phyloP scores from a whole-genome alignment of 345 rosid species.

The Aquilaria sinensis region DNA sequence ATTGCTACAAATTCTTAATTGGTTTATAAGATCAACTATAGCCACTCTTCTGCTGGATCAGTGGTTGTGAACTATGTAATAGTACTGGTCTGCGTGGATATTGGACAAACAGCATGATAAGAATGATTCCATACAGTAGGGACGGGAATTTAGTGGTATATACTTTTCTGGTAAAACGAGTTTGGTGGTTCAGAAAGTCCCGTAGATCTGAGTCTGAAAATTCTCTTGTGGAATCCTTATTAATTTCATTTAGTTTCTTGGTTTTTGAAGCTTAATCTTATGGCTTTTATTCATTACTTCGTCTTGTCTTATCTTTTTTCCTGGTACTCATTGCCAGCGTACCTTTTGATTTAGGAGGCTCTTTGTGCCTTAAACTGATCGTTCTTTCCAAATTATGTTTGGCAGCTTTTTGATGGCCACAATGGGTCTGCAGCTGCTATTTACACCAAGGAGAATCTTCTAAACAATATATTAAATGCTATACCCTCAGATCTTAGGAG shows the following conservation, averaged over 20 bases:
- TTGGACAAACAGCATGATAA: no score
- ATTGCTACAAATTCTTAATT: not conserved
- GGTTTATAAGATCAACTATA: no score
- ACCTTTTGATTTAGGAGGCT: not conserved
- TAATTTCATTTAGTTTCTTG: not conserved
- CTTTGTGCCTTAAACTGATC: slow-evolving; percentile 1
- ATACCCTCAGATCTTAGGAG: slow-evolving; percentile 82
- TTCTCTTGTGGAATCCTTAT: not conserved
- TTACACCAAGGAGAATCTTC: slow-evolving; percentile 86
- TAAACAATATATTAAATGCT: slow-evolving; percentile 72
- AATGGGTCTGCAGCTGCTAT: slow-evolving; percentile 97
- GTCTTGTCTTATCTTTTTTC: not conserved
- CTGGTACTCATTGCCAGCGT: slow-evolving; percentile 1
- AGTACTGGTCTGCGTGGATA: no score
- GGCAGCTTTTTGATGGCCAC: slow-evolving; percentile 98
- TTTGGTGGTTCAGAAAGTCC: no score
- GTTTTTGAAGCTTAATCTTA: not conserved
- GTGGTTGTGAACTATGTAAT: not conserved
- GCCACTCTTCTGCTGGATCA: not conserved
- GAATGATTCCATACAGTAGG: no score
- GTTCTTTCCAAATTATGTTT: slow-evolving; percentile 10
- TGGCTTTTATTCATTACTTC: not conserved
- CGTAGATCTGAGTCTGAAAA: no score
- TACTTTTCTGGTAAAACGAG: no score
- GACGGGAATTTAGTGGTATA: no score